phyloP scores from a whole-genome alignment of 2,329 filamentous ascomycete species.

The Zymoseptoria ardabiliae region DNA sequence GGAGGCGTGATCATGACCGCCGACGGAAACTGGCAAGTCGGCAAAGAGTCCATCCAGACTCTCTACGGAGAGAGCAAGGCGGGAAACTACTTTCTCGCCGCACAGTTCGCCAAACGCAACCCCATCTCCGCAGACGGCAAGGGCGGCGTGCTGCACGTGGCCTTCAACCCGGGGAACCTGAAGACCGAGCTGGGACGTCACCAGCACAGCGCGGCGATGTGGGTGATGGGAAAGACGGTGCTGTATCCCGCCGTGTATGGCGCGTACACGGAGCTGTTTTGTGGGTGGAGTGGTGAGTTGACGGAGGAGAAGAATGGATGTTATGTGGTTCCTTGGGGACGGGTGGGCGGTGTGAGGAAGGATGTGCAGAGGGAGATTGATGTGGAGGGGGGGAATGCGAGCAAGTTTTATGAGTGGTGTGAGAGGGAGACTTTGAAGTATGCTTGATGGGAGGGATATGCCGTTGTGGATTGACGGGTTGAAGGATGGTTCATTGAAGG shows the following conservation, averaged over 20 bases:
- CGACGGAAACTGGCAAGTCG: conserved; percentile 8
- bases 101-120: conserved; percentile 15
- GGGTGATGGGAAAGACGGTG: conserved; percentile 8
- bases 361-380: conserved; percentile 28
- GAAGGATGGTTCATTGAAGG: neutral
- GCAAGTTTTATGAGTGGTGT: conserved; percentile 37
- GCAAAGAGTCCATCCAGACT: conserved; percentile 3
- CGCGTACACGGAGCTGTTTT: conserved; percentile 30
- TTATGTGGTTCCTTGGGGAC: conserved; percentile 31
- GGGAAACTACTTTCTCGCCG: conserved; percentile 22
- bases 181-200: conserved; percentile 25
- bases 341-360: conserved; percentile 22
- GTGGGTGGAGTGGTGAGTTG: conserved; percentile 23
- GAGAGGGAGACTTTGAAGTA: conserved; percentile 27
- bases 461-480: neutral
- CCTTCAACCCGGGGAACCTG: conserved; percentile 29
- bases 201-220: conserved; percentile 3
- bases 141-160: conserved; percentile 20
- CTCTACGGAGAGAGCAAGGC: conserved; percentile 26
- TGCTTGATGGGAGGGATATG: neutral
- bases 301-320: conserved; percentile 21
- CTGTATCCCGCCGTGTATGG: conserved; percentile 22
- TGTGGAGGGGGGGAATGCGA: conserved; percentile 22
- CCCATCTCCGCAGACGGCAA: neutral
- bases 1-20: conserved; percentile 12